A percentile compares a stretch with the other conserved stretches of the same genome.
These are phyloP conservation scores for Viola pubescens DNA, from an alignment of 441 rosid species.

Conservation along the genomic window DNA sequence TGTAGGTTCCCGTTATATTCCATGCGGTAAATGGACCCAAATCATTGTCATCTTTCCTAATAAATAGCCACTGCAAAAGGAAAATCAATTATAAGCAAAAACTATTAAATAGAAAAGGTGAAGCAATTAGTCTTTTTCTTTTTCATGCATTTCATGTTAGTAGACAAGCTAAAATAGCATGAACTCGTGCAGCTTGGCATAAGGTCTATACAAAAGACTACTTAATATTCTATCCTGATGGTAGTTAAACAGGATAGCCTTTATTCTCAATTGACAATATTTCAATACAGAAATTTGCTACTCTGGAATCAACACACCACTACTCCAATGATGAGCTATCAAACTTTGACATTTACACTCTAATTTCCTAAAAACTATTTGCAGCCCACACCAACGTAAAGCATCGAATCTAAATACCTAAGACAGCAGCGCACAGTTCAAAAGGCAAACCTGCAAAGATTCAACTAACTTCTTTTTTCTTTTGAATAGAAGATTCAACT, in stretches of 20 bases:
- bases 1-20: slow-evolving; percentile 96
- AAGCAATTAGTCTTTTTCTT: too few species aligned
- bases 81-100: slow-evolving; percentile 17
- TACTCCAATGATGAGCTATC: neutral
- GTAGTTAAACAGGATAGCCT: neutral
- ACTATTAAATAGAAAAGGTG: neutral
- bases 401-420: neutral
- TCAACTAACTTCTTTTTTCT: too few species aligned
- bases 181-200: neutral
- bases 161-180: neutral
- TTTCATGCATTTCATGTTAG: neutral
- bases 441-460: slow-evolving; percentile 1
- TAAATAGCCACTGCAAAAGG: slow-evolving; percentile 69
- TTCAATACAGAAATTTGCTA: neutral
- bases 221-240: neutral
- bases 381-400: slow-evolving; percentile 3
- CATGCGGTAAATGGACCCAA: slow-evolving; percentile 66
- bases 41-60: slow-evolving; percentile 53
- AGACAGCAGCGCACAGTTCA: neutral
- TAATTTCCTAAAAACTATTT: slow-evolving; percentile 10
- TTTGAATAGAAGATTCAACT: too few species aligned
- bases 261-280: neutral
- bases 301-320: neutral
- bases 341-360: slow-evolving; percentile 8
- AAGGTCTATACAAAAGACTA: neutral